Conservation (phyloP, 306 rosid genomes). For the Cajanus cajan region DNA sequence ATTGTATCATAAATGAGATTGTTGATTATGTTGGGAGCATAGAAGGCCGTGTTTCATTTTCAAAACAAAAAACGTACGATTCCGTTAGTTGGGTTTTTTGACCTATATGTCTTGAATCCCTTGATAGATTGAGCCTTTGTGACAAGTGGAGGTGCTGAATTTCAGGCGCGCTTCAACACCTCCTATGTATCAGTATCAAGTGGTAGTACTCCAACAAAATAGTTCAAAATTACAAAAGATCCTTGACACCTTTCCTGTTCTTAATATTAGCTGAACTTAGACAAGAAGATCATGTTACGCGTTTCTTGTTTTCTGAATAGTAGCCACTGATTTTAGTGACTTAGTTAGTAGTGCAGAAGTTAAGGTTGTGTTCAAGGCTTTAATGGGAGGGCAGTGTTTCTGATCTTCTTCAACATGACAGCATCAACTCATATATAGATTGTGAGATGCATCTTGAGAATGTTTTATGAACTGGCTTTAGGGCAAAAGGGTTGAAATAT, state of each 20-base stretch:
- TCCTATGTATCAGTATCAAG: neutral
- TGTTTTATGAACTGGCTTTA: neutral
- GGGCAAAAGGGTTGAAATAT: neutral
- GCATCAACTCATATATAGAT: neutral
- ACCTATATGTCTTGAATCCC: neutral
- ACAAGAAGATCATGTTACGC: neutral
- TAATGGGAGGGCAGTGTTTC: neutral
- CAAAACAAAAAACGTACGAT: neutral
- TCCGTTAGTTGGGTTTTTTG: neutral
- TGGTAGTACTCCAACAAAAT: neutral
- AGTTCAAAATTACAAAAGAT: neutral
- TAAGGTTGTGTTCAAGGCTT: neutral
- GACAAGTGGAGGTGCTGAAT: neutral
- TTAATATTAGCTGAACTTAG: neutral
- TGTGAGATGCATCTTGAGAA: neutral
- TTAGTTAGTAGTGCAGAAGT: neutral
- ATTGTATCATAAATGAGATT: neutral
- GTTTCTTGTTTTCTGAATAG: neutral
- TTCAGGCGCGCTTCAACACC: neutral
- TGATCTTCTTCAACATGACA: neutral
- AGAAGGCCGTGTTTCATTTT: slow-evolving; percentile 5
- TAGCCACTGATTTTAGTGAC: too few species aligned
- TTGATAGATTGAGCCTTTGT: neutral
- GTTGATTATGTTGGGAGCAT: neutral
- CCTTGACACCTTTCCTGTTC: neutral